These are phyloP conservation scores for Phytomonas sp. DNA, from an alignment of 208 protist species.

Conservation along the genomic window DNA sequence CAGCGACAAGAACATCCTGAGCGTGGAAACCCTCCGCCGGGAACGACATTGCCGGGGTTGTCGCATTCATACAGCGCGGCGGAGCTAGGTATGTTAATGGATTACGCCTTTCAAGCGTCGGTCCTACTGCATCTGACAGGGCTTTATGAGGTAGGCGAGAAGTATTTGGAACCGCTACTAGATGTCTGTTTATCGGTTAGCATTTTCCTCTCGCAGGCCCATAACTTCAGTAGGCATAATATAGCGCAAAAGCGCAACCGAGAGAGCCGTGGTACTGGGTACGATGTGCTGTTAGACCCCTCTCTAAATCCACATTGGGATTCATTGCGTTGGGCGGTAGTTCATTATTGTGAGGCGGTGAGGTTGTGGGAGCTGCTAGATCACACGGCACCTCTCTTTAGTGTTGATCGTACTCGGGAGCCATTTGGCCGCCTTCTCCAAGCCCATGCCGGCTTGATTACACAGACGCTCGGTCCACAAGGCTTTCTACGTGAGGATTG, in stretches of 20 bases:
- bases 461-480: neutral
- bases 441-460: conserved; percentile 25
- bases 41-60: neutral
- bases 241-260: neutral
- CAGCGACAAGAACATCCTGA: neutral
- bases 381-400: conserved; percentile 30
- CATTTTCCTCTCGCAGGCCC: conserved; percentile 45
- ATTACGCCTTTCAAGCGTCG: conserved; percentile 22
- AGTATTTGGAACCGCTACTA: conserved; percentile 57
- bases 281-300: neutral
- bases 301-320: conserved; percentile 11
- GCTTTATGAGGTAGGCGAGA: conserved; percentile 46
- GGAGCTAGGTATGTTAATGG: conserved; percentile 1
- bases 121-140: conserved; percentile 64
- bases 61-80: neutral
- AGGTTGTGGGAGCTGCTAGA: conserved; percentile 47
- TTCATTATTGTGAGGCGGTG: conserved; percentile 56
- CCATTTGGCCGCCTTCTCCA: conserved; percentile 31
- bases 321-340: conserved; percentile 50
- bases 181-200: conserved; percentile 41
- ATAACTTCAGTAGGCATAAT: conserved; percentile 2
- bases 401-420: conserved; percentile 14
- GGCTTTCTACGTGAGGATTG: conserved; percentile 4
- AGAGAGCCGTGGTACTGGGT: neutral
- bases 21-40: neutral